Percentiles rank a stretch among this genome's conserved stretches.
Evolutionary conservation across 2,329 filamentous ascomycete species (phyloP).

Genomic region (Cyphellophora europaea): DNA sequence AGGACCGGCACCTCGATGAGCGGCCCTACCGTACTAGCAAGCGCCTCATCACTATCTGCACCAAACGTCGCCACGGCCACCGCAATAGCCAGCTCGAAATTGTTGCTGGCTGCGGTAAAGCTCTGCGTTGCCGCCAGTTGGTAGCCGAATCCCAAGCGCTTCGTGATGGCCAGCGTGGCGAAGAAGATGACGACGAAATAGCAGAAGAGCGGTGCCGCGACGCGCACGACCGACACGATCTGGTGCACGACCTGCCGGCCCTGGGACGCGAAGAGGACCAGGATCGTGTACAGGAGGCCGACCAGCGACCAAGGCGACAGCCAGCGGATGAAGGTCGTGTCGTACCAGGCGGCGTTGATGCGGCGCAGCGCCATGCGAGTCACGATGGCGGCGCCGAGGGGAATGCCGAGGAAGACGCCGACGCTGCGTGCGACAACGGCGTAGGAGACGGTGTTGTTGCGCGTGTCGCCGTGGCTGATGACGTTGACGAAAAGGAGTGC

Average conservation of each 20-base stretch:
- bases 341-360: conserved; percentile 53
- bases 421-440: conserved; percentile 66
- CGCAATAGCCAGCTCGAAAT: conserved; percentile 84
- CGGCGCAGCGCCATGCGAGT: conserved; percentile 58
- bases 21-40: conserved; percentile 74
- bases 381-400: conserved; percentile 65
- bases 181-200: conserved; percentile 74
- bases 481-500: conserved; percentile 61
- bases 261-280: conserved; percentile 77
- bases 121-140: conserved; percentile 63
- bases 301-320: conserved; percentile 67
- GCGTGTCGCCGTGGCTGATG: conserved; percentile 44
- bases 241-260: conserved; percentile 68
- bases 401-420: conserved; percentile 75
- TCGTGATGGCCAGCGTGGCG: conserved; percentile 52
- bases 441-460: conserved; percentile 38
- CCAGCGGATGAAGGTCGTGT: conserved; percentile 59
- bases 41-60: conserved; percentile 63
- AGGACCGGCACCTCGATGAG: conserved; percentile 79
- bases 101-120: conserved; percentile 83
- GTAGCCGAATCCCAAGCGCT: conserved; percentile 62
- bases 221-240: conserved; percentile 71
- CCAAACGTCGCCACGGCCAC: conserved; percentile 76
- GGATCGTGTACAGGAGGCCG: conserved; percentile 75
- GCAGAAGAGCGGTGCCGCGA: conserved; percentile 69